A percentile compares a stretch with the other conserved stretches of the same genome.
Conservation (phyloP, 495 filamentous ascomycete species). For the Lasiosphaeria hispida region DNA sequence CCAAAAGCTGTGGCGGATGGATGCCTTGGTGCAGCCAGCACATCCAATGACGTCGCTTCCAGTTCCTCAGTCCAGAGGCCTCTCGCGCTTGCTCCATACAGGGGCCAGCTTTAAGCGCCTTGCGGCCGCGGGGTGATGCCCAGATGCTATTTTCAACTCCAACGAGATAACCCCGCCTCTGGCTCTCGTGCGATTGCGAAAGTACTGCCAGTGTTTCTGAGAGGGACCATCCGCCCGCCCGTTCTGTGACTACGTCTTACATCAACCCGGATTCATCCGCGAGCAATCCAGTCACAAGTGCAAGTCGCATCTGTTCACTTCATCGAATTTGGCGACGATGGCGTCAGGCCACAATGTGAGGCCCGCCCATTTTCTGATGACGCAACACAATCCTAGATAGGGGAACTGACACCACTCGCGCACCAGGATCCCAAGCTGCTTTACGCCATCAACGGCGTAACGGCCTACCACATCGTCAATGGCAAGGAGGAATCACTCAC, state of each 20-base stretch:
- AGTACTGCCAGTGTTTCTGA: background rate
- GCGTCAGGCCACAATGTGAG: slow-evolving; percentile 52
- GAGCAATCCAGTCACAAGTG: background rate
- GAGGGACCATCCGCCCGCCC: background rate
- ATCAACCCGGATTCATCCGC: background rate
- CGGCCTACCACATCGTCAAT: slow-evolving; percentile 83
- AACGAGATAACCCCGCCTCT: slow-evolving; percentile 17
- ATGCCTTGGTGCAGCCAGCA: background rate
- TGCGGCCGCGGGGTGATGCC: slow-evolving; percentile 26
- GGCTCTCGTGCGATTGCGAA: slow-evolving; percentile 12
- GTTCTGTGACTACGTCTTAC: background rate
- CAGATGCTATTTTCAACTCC: slow-evolving; percentile 34
- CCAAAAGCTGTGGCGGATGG: slow-evolving; percentile 13
- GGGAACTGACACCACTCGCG: slow-evolving; percentile 6
- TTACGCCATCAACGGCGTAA: slow-evolving; percentile 80
- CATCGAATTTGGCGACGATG: slow-evolving; percentile 31
- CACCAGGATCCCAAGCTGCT: slow-evolving; percentile 70
- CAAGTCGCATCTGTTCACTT: slow-evolving; percentile 3
- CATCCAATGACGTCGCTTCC: slow-evolving; percentile 36
- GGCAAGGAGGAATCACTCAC: slow-evolving; percentile 80
- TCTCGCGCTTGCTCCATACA: slow-evolving; percentile 35
- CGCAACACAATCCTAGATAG: background rate
- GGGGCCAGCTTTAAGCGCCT: slow-evolving; percentile 34
- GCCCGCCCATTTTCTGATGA: background rate
- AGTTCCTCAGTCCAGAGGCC: slow-evolving; percentile 21